phyloP scores from a whole-genome alignment of 2,329 filamentous ascomycete genomes.

The Paraconiothyrium brasiliense region DNA sequence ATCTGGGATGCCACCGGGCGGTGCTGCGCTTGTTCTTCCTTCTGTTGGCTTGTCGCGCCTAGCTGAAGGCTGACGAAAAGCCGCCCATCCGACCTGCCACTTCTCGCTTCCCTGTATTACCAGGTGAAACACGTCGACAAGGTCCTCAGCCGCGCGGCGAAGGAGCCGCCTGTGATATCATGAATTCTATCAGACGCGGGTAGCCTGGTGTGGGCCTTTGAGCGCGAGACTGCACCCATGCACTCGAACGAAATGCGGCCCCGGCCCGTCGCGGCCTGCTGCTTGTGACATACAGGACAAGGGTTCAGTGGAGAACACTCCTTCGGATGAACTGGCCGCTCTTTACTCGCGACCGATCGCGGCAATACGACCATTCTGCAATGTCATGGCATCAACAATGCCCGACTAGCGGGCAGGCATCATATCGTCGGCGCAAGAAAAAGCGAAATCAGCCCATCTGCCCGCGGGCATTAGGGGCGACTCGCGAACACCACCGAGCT shows the following conservation, averaged over 20 bases:
- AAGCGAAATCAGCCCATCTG: background rate
- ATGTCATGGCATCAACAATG: conserved; percentile 25
- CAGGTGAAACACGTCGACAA: conserved; percentile 34
- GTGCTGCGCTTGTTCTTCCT: conserved; percentile 13
- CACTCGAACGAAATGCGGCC: conserved; percentile 37
- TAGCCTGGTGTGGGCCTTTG: conserved; percentile 34
- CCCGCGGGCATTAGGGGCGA: background rate
- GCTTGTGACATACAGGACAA: conserved; percentile 38
- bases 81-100: conserved; percentile 15
- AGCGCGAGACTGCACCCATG: conserved; percentile 38
- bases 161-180: conserved; percentile 27
- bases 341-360: conserved; percentile 12
- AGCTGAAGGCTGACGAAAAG: conserved; percentile 14
- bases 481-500: conserved; percentile 12
- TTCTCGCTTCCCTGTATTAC: conserved; percentile 22
- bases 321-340: conserved; percentile 25
- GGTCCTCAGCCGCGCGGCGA: conserved; percentile 30
- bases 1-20: conserved; percentile 1
- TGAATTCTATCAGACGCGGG: conserved; percentile 30
- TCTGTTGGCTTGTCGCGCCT: conserved; percentile 8
- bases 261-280: conserved; percentile 47
- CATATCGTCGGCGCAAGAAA: conserved; percentile 2
- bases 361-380: conserved; percentile 23
- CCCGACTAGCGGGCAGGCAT: conserved; percentile 28
- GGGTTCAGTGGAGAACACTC: conserved; percentile 36